Base-by-base conservation (phyloP, 352 stramenopile species). In the Phytopythium kandeliae region DNA sequence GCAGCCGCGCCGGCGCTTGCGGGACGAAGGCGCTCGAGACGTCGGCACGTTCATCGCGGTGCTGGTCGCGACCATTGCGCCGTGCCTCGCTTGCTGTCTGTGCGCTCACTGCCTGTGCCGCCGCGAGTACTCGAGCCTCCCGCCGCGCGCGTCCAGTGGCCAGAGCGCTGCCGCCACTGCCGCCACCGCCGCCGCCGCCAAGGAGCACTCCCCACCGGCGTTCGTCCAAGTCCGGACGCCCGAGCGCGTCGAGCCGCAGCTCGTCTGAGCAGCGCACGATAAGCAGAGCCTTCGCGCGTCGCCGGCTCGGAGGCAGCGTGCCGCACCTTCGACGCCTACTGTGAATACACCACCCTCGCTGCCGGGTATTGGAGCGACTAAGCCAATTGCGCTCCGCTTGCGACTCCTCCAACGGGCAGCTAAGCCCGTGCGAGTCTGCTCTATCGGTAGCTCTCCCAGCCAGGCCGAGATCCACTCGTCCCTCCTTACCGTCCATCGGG, bases 91-190 rank as follows among this genome's bases (percentile, higher is more conserved):
- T 0, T 51, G 45, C 45, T 51, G 45, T 10, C n/a, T 40, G 4
- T 51, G 45, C 31, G 31, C 42, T 15, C 45, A 51, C n/a, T 51
- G 45, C n/a, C 45, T 51, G 30, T 51, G 45, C 15, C 45, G 45
- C n/a, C 45, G 30, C 9, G 31, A 51, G 30, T 48, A 51, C 45
- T 7, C 12, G 11, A 28, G 28, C 45, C n/a, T 31, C 17, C 41
- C 37, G 19, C 37, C 37, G 10, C 37, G 37, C 16, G 11, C 4
- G 28, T 31, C 28, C 28, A n/a, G n/a, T n/a, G n/a, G n/a, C n/a
- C n/a, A n/a, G n/a, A n/a, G n/a, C n/a, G n/a, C n/a, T n/a, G n/a
- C n/a, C 36, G 9, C 36, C 17, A 12, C 4, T n/a, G 25, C 26
- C 15, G 2, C 28, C 22, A 33, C 17, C 8, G 13, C 13, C 25